These are phyloP conservation scores for Neurospora sp. DNA, from an alignment of 495 filamentous ascomycete genomes.

Conservation along the genomic window DNA sequence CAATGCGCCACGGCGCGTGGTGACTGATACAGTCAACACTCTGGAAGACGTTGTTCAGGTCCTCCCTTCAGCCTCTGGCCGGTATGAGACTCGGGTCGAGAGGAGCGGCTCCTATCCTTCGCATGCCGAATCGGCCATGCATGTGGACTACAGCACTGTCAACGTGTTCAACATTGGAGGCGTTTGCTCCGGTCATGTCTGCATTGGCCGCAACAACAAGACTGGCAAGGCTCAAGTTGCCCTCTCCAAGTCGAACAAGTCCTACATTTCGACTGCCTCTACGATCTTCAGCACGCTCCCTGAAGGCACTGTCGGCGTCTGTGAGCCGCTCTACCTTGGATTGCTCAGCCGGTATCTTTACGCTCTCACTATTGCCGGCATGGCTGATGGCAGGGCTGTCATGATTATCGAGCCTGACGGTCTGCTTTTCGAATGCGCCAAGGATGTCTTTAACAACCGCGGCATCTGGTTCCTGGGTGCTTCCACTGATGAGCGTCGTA, in stretches of 20 bases:
- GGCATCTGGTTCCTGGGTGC: constrained; percentile 8
- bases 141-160: constrained; percentile 30
- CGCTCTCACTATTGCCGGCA: constrained; percentile 6
- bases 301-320: neutral
- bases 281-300: neutral
- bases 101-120: neutral
- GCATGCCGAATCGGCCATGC: constrained; percentile 7
- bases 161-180: constrained; percentile 12
- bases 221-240: constrained; percentile 18
- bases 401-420: constrained; percentile 27
- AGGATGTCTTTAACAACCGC: constrained; percentile 10
- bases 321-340: constrained; percentile 4
- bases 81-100: constrained; percentile 10
- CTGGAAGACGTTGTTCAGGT: constrained; percentile 20
- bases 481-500: constrained; percentile 5
- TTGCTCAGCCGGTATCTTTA: constrained; percentile 18
- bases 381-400: constrained; percentile 3
- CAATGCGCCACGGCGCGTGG: constrained; percentile 28
- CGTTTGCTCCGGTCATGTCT: constrained; percentile 12
- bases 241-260: constrained; percentile 21
- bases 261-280: constrained; percentile 10
- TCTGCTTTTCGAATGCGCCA: constrained; percentile 16
- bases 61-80: constrained; percentile 1
- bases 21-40: constrained; percentile 20
- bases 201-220: constrained; percentile 17